Base-by-base conservation (phyloP, 208 protist species). In the Crithidia fasciculata region DNA sequence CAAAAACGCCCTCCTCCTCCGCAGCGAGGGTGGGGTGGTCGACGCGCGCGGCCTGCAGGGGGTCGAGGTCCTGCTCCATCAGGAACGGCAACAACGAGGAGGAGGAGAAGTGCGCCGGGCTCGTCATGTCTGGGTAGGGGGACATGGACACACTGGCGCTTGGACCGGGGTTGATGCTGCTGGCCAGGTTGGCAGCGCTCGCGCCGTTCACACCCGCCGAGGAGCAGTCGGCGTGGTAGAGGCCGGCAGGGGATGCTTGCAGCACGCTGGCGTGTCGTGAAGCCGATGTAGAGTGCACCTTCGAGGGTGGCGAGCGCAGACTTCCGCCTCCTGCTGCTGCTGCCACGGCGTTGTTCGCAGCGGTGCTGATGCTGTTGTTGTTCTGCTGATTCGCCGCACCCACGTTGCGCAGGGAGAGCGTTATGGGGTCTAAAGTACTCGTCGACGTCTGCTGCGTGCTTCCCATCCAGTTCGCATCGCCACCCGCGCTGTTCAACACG, bases 1-100 rank as follows among this genome's bases (percentile, higher is more conserved):
- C 90, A 19, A 90, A 81, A 40, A 97, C 83, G 52, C 88, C 89
- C 59, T 97, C 93, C 39, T 94, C 91, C 36, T 95, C 93, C 2
- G 88, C 80, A 1, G 87, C 84, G 15, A 97, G 75, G 8, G 90
- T 91, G 12, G 89, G 93, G 60, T 96, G 89, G 50, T 94, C 79
- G n/a, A 81, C 77, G 28, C 86, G 86, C 36, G 76, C 77, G 0
- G 80, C 80, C 36, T 70, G 73, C 28, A 95, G 65, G 7, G 91
- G 91, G 57, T 86, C 86, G 37, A 87, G 61, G 54, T 88, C 78
- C 18, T 83, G 64, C 18, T 77, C 66, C n/a, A 67, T 44, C 0
- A 83, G 62, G 5, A 84, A 69, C 3, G 76, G 75, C 12, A 81
- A 45, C 8, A 84, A 56, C 10, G 68, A 12, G 10, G 74, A 45